These are phyloP conservation scores for Eugenia klotzschiana DNA, from an alignment of 441 rosid genomes.

Conservation along the genomic window DNA sequence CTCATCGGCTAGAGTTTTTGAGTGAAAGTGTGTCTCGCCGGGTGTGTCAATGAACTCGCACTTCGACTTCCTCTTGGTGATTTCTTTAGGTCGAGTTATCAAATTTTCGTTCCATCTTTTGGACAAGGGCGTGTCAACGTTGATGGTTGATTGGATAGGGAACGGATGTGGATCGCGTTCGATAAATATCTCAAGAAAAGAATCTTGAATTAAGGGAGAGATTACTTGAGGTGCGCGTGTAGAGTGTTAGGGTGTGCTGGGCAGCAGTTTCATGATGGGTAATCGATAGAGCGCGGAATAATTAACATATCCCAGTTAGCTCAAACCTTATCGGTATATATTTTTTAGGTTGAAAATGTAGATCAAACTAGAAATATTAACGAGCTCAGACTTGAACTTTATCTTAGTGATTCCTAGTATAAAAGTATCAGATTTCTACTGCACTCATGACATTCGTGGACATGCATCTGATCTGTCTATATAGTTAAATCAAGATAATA, in stretches of 20 bases:
- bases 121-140: neutral
- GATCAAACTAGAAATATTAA: neutral
- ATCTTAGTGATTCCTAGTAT: neutral
- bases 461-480: neutral
- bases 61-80: neutral
- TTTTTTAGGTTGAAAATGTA: neutral
- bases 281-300: neutral
- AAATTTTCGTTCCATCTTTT: neutral
- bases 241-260: neutral
- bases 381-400: neutral
- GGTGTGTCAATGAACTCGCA: neutral
- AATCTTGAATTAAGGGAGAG: neutral
- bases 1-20: neutral
- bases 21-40: neutral
- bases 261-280: neutral
- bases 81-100: neutral
- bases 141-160: neutral
- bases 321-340: neutral
- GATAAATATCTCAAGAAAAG: neutral
- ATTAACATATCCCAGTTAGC: neutral
- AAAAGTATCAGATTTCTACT: neutral
- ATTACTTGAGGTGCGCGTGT: neutral
- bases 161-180: neutral
- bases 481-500: neutral
- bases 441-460: neutral